Percentiles rank a stretch among this genome's conserved stretches.
Evolutionary conservation across 169 alveolate genomes (phyloP).

Genomic region (Plasmodium ovale): DNA sequence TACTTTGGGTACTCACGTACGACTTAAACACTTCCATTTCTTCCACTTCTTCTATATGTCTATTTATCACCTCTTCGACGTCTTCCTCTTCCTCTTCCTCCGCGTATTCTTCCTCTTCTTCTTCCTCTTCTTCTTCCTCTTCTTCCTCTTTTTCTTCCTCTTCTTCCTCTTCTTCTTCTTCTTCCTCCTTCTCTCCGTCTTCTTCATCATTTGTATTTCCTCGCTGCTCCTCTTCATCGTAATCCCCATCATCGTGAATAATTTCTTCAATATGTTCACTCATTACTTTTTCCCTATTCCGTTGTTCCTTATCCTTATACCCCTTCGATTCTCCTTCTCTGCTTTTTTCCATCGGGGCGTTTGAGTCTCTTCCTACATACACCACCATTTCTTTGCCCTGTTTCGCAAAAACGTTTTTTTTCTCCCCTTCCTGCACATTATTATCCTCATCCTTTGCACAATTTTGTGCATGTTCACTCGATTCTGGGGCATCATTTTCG

Average conservation of each 20-base stretch:
- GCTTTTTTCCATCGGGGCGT: not conserved
- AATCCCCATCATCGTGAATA: not conserved
- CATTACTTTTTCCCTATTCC: not conserved
- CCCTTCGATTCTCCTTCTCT: not conserved
- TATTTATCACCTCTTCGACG: constrained; percentile 10
- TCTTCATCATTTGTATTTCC: not conserved
- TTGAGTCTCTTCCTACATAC: not conserved
- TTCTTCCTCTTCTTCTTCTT: not conserved
- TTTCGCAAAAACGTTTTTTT: not conserved
- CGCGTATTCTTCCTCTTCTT: not conserved
- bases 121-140: constrained; percentile 13
- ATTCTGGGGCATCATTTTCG: too few relatives aligned
- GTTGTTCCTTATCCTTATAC: not conserved
- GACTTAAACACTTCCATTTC: not conserved
- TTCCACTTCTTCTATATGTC: constrained; percentile 5
- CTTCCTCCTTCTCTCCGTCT: not conserved
- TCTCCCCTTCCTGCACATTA: not conserved
- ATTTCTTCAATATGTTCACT: not conserved
- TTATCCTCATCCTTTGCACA: not conserved
- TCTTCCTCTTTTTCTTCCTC: not conserved
- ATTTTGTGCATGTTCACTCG: not conserved
- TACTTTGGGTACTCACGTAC: not conserved
- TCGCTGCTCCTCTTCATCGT: too few relatives aligned
- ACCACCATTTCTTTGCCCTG: not conserved
- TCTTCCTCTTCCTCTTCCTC: constrained; percentile 16